Evolutionary conservation across 139 green algal genomes (phyloP).

Genomic region (Desmodesmus armatus): DNA sequence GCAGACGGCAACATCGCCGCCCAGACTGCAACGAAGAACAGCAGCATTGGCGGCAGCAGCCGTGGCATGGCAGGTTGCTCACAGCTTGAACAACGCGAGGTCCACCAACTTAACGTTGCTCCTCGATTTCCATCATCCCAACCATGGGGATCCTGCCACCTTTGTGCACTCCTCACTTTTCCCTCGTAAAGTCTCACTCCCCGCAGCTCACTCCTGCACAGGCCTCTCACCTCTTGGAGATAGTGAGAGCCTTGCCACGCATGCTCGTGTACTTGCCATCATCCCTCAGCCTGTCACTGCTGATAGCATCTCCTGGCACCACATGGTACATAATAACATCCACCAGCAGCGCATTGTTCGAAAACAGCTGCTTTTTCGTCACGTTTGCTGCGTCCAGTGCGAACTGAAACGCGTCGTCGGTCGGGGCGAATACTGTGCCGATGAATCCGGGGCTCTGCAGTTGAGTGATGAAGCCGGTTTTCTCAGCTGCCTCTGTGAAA

Average conservation of each 20-base stretch:
- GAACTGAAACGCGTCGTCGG: neutral
- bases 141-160: neutral
- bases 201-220: no score
- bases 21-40: no score
- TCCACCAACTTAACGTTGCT: no score
- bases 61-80: neutral
- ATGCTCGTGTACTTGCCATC: slow-evolving; percentile 39
- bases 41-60: no score
- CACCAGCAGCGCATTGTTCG: slow-evolving; percentile 29
- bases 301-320: slow-evolving; percentile 17
- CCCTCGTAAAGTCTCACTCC: no score
- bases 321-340: slow-evolving; percentile 44
- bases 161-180: no score
- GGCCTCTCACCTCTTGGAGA: slow-evolving; percentile 35
- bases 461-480: slow-evolving; percentile 15
- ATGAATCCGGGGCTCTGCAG: slow-evolving; percentile 30
- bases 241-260: slow-evolving; percentile 39
- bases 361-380: slow-evolving; percentile 18
- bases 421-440: slow-evolving; percentile 41
- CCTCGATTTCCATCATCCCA: no score
- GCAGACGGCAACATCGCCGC: no score
- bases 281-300: neutral
- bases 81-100: neutral
- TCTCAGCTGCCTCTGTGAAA: slow-evolving; percentile 15
- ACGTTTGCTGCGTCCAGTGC: neutral